These are phyloP conservation scores for Trichosporon coremiiforme DNA, from an alignment of 1,284 basidiomycete species.

Conservation along the genomic window DNA sequence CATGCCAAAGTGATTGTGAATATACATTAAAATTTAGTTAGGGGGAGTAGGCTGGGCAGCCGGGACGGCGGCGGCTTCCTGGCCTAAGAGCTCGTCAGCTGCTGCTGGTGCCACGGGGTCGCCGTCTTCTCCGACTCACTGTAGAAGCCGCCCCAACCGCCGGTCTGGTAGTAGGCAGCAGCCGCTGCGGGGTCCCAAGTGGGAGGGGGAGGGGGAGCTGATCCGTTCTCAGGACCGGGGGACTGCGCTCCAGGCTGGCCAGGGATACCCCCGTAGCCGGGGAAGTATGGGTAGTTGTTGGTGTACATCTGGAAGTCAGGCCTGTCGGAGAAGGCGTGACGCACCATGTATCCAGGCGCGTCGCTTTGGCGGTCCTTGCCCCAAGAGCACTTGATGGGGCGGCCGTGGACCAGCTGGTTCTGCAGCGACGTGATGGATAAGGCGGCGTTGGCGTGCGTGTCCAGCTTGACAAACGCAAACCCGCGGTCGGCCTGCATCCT, in stretches of 20 bases:
- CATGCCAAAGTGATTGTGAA: conserved; percentile 16
- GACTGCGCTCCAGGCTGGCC: conserved; percentile 47
- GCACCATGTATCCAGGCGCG: conserved; percentile 30
- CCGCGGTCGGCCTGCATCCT: conserved; percentile 98
- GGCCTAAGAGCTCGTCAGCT: conserved; percentile 20
- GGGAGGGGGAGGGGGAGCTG: conserved; percentile 18
- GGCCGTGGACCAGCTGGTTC: conserved; percentile 90
- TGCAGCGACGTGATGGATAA: conserved; percentile 94
- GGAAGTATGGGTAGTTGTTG: conserved; percentile 53
- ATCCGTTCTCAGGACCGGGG: conserved; percentile 20
- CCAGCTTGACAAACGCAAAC: conserved; percentile 97
- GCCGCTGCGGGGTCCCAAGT: conserved; percentile 49
- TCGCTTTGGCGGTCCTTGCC: conserved; percentile 75
- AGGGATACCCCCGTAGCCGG: conserved; percentile 45
- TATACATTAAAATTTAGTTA: conserved; percentile 7
- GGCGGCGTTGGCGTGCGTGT: conserved; percentile 95
- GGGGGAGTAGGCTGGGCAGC: conserved; percentile 12
- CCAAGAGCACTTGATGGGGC: conserved; percentile 97
- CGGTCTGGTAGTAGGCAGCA: conserved; percentile 46
- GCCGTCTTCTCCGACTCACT: conserved; percentile 34
- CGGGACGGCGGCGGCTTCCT: conserved; percentile 15
- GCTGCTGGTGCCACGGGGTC: not conserved
- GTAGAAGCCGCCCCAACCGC: conserved; percentile 52
- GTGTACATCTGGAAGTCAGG: conserved; percentile 36
- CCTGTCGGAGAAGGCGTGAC: not conserved